These are phyloP conservation scores for Myxozyma geophila DNA, from an alignment of 805 yeast species.

Conservation along the genomic window DNA sequence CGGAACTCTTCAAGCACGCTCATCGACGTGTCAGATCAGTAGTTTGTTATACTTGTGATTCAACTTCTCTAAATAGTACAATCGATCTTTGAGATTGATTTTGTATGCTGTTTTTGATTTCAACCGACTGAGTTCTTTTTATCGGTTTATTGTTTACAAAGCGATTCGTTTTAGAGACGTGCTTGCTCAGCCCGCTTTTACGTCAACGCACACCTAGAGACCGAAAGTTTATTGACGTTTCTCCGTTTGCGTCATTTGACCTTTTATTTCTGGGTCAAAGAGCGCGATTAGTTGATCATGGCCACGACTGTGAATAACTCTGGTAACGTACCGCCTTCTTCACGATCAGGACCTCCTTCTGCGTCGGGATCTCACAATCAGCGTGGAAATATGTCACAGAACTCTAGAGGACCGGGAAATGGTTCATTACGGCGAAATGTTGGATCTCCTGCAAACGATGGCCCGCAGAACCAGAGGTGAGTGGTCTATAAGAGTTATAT, in stretches of 20 bases:
- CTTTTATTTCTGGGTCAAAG: not conserved
- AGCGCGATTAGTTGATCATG: conserved; percentile 5
- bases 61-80: not conserved
- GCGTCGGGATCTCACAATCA: conserved; percentile 7
- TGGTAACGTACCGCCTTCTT: not conserved
- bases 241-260: conserved; percentile 1
- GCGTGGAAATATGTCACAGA: conserved; percentile 9
- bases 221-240: too few species aligned
- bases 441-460: conserved; percentile 29
- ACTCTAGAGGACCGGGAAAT: conserved; percentile 11
- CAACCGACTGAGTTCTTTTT: too few species aligned
- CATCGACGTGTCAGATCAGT: not conserved
- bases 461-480: conserved; percentile 23
- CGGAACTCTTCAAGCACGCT: conserved; percentile 1
- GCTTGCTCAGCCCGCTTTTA: too few species aligned
- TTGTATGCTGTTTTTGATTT: too few species aligned
- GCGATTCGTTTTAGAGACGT: too few species aligned
- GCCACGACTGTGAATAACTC: conserved; percentile 15
- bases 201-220: too few species aligned
- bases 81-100: not conserved
- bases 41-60: too few species aligned
- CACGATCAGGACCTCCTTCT: conserved; percentile 11
- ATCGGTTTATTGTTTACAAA: too few species aligned
- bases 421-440: conserved; percentile 21
- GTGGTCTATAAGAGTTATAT: not conserved